Evolutionary conservation across 345 rosid species (phyloP).

Genomic region (Microcos paniculata): DNA sequence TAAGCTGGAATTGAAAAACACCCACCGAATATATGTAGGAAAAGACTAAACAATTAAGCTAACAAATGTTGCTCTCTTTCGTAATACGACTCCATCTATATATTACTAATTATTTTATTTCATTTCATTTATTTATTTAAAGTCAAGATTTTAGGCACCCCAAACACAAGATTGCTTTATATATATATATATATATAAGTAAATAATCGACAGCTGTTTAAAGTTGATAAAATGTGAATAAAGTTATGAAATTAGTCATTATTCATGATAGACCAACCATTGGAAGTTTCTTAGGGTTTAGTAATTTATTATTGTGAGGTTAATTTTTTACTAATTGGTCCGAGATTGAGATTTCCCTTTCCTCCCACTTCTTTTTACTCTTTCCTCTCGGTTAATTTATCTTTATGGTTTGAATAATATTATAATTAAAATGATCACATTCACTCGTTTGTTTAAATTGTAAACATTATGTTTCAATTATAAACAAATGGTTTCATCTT

Average conservation of each 20-base stretch:
- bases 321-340: too few relatives aligned
- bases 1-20: neutral
- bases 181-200: neutral
- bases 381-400: too few relatives aligned
- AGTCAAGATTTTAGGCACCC: constrained; percentile 7
- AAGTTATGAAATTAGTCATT: too few relatives aligned
- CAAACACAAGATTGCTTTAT: neutral
- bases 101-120: neutral
- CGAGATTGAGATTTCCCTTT: too few relatives aligned
- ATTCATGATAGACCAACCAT: neutral
- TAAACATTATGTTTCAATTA: too few relatives aligned
- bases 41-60: neutral
- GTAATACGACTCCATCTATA: neutral
- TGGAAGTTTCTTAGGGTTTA: neutral
- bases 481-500: neutral
- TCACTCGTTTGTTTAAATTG: too few relatives aligned
- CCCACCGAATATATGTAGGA: neutral
- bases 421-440: too few relatives aligned
- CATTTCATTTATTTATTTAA: neutral
- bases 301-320: neutral
- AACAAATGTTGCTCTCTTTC: constrained; percentile 8
- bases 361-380: too few relatives aligned
- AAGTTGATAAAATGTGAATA: too few relatives aligned
- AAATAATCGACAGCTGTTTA: too few relatives aligned
- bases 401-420: too few relatives aligned